These are phyloP conservation scores for Pseudogymnoascus sp. DNA, from an alignment of 2,329 filamentous ascomycete genomes.

Conservation along the genomic window DNA sequence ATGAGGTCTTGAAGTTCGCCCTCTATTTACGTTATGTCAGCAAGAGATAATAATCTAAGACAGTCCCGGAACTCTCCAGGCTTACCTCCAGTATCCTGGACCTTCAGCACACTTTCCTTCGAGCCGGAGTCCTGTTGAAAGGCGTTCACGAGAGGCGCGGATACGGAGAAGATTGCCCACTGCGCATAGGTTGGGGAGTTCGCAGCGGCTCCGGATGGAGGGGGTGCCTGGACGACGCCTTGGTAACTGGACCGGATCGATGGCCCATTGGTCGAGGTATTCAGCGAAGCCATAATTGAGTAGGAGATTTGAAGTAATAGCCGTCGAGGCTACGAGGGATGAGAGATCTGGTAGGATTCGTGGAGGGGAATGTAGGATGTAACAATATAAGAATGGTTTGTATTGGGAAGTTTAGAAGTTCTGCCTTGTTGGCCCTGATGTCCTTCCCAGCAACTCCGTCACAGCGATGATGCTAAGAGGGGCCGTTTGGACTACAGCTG, in stretches of 20 bases:
- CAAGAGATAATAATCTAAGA: constrained; percentile 8
- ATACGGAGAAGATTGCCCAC: constrained; percentile 92
- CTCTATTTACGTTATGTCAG: constrained; percentile 44
- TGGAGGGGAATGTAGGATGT: neutral
- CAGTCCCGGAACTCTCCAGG: neutral
- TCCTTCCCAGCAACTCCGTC: neutral
- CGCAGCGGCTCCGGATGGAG: constrained; percentile 46
- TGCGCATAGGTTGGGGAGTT: constrained; percentile 76
- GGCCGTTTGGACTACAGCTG: constrained; percentile 1
- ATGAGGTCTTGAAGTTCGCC: constrained; percentile 83
- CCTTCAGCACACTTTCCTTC: constrained; percentile 93
- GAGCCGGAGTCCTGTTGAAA: constrained; percentile 73
- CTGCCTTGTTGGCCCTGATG: constrained; percentile 7
- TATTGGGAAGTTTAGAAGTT: neutral
- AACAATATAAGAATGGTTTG: neutral
- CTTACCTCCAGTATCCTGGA: constrained; percentile 79
- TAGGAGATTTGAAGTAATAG: neutral
- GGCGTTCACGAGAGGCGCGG: constrained; percentile 82
- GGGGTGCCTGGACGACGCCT: constrained; percentile 53
- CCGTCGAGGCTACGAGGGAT: neutral
- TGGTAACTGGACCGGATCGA: constrained; percentile 81
- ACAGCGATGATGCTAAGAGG: constrained; percentile 4
- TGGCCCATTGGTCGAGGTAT: constrained; percentile 69
- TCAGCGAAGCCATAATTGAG: constrained; percentile 63
- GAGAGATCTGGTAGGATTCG: neutral